Conservation (phyloP, 208 protist species). For the Vickermania spadyakhi region DNA sequence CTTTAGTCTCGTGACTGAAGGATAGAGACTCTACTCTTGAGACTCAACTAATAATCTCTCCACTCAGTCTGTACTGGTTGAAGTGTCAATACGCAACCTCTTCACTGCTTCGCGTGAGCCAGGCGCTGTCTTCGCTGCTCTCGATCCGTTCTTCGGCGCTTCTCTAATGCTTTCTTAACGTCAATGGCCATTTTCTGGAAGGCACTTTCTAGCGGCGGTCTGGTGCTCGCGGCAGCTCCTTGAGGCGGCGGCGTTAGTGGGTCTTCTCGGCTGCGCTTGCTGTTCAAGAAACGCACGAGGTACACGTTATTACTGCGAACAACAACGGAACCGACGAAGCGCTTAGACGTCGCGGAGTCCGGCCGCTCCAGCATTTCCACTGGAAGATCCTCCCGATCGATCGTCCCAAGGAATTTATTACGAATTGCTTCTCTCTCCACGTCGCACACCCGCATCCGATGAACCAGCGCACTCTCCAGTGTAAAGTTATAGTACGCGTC, state of each 20-base stretch:
- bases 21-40: background rate
- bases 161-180: constrained; percentile 36
- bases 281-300: constrained; percentile 39
- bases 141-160: constrained; percentile 43
- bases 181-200: constrained; percentile 34
- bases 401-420: constrained; percentile 9
- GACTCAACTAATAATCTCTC: background rate
- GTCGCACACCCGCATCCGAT: constrained; percentile 53
- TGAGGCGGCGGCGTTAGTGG: background rate
- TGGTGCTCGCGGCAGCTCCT: background rate
- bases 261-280: background rate
- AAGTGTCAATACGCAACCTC: background rate
- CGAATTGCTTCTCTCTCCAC: constrained; percentile 29
- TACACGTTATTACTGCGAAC: constrained; percentile 70
- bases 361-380: constrained; percentile 15
- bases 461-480: constrained; percentile 40
- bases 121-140: constrained; percentile 45
- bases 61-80: background rate
- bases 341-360: constrained; percentile 28
- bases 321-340: constrained; percentile 55
- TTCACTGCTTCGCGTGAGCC: constrained; percentile 8
- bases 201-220: constrained; percentile 5
- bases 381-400: constrained; percentile 3
- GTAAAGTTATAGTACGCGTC: constrained; percentile 75
- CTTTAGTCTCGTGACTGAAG: background rate